Evolutionary conservation across 164 flowering plant genomes (phyloP).

Genomic region (Vitis riparia): DNA sequence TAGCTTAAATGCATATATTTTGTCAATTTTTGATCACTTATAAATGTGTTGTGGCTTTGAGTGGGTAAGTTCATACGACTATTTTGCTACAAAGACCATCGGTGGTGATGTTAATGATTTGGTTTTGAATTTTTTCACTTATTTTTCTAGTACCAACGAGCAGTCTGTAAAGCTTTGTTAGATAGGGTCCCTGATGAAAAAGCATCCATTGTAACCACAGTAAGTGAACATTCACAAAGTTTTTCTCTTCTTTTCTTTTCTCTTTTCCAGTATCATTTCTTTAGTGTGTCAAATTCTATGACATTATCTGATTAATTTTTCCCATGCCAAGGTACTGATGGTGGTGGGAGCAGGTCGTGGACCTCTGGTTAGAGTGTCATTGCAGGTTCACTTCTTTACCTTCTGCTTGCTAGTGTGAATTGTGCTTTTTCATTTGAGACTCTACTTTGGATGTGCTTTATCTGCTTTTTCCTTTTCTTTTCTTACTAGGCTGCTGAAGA

Average conservation of each 20-base stretch:
- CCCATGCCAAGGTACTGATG: slow-evolving; percentile 73
- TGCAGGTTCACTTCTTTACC: slow-evolving; percentile 56
- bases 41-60: not conserved
- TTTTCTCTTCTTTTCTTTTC: not conserved
- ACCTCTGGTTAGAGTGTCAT: slow-evolving; percentile 95
- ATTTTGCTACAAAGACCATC: no score
- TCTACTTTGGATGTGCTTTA: not conserved
- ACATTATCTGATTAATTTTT: not conserved
- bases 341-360: slow-evolving; percentile 99
- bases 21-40: not conserved
- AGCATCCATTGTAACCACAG: slow-evolving; percentile 60
- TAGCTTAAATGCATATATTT: not conserved
- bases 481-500: slow-evolving; percentile 86
- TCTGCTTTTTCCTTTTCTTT: not conserved
- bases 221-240: slow-evolving; percentile 30
- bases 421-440: not conserved
- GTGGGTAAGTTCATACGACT: no score
- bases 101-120: no score
- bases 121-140: not conserved
- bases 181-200: slow-evolving; percentile 82
- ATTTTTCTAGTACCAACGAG: slow-evolving; percentile 74
- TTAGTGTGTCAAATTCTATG: not conserved
- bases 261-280: not conserved
- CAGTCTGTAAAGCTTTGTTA: slow-evolving; percentile 77
- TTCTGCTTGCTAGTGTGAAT: not conserved